These are phyloP conservation scores for Diaporthe sp. DNA, from an alignment of 2,329 filamentous ascomycete genomes.

Conservation along the genomic window DNA sequence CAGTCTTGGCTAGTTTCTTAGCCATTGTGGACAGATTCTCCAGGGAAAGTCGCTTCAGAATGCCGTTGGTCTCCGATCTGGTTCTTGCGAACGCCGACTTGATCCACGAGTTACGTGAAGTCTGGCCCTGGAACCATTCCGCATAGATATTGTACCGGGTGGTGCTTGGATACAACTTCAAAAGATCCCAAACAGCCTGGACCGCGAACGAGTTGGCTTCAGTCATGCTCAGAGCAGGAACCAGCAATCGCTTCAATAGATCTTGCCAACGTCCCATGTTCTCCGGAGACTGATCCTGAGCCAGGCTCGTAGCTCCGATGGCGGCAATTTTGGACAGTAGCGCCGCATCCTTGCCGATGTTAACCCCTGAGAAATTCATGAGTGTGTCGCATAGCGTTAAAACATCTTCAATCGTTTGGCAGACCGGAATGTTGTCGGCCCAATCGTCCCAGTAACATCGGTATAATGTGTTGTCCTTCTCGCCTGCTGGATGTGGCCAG, in stretches of 20 bases:
- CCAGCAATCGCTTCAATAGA: conserved; percentile 84
- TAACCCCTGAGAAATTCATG: conserved; percentile 87
- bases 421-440: conserved; percentile 92
- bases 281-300: conserved; percentile 75
- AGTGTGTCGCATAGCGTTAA: conserved; percentile 89
- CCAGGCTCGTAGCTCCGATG: conserved; percentile 84
- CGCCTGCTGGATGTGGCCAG: conserved; percentile 90
- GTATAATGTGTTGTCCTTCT: conserved; percentile 83
- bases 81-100: conserved; percentile 83
- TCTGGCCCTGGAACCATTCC: conserved; percentile 89
- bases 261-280: conserved; percentile 88
- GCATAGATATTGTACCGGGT: conserved; percentile 90
- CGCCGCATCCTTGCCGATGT: conserved; percentile 86
- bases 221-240: conserved; percentile 89
- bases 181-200: conserved; percentile 87
- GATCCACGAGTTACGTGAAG: conserved; percentile 83
- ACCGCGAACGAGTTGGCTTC: conserved; percentile 87
- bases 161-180: conserved; percentile 82
- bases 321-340: conserved; percentile 86
- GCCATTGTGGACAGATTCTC: conserved; percentile 91
- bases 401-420: conserved; percentile 90
- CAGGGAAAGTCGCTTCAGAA: conserved; percentile 90
- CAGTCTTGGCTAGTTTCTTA: conserved; percentile 90
- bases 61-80: conserved; percentile 83
- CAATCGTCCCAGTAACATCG: conserved; percentile 98